These are phyloP conservation scores for Saccharomycopsis phalli DNA, from an alignment of 1,139 yeast species.

Conservation along the genomic window DNA sequence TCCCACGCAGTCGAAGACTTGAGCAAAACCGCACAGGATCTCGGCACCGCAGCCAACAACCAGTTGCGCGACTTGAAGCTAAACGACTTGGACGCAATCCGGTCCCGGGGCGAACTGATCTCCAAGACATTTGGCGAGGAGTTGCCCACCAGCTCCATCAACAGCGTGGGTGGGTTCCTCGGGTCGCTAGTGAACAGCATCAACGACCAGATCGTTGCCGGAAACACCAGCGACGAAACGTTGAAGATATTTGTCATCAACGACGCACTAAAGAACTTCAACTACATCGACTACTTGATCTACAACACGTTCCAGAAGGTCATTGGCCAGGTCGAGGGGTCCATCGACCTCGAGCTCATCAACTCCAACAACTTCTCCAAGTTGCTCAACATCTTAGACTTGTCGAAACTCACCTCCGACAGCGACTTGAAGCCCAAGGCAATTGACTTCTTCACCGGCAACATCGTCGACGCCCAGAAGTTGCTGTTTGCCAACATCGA, in stretches of 20 bases:
- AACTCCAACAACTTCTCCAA: constrained; percentile 19
- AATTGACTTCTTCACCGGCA: constrained; percentile 68
- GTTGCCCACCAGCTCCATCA: constrained; percentile 1
- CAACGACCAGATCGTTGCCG: constrained; percentile 16
- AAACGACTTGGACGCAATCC: constrained; percentile 6
- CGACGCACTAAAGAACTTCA: constrained; percentile 65
- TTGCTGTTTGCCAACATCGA: constrained; percentile 82
- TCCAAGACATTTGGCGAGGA: constrained; percentile 2
- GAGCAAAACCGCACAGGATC: constrained; percentile 24
- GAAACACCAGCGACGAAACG: constrained; percentile 49
- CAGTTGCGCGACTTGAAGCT: constrained; percentile 14
- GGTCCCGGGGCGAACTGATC: not conserved
- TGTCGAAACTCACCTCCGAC: constrained; percentile 16
- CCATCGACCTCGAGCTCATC: constrained; percentile 41
- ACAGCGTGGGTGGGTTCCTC: constrained; percentile 18
- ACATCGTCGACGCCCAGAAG: constrained; percentile 79
- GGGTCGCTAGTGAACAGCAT: constrained; percentile 15
- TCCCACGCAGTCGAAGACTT: constrained; percentile 19
- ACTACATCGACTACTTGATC: constrained; percentile 55
- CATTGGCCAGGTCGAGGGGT: constrained; percentile 91
- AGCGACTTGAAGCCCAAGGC: constrained; percentile 27
- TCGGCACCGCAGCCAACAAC: constrained; percentile 22
- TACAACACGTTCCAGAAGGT: constrained; percentile 67
- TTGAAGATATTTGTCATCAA: constrained; percentile 74
- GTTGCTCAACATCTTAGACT: constrained; percentile 16